phyloP scores from a whole-genome alignment of 2,329 filamentous ascomycete species.

The Chaetomium sp. region DNA sequence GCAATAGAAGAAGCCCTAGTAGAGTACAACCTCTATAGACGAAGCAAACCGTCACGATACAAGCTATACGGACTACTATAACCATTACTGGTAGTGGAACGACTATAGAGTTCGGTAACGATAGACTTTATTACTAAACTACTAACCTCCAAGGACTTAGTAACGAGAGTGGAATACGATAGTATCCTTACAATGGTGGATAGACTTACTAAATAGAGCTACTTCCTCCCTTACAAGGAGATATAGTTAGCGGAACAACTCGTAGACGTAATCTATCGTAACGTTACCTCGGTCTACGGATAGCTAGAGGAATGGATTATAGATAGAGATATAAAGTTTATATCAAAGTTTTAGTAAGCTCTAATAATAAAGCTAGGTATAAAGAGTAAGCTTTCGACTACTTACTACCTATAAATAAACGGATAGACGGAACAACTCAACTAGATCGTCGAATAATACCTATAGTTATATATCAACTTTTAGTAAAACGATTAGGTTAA shows the following conservation, averaged over 20 bases:
- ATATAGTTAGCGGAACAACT: neutral
- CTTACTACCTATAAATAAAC: constrained; percentile 25
- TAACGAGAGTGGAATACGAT: too few relatives aligned
- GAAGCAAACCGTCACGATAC: too few relatives aligned
- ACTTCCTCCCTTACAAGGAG: too few relatives aligned
- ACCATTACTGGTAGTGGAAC: too few relatives aligned
- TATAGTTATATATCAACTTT: constrained; percentile 26
- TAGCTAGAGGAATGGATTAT: neutral
- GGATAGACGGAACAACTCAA: constrained; percentile 12
- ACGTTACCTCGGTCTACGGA: neutral
- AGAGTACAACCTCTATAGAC: too few relatives aligned
- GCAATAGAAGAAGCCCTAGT: too few relatives aligned
- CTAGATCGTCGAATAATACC: constrained; percentile 20
- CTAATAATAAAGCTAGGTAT: constrained; percentile 3
- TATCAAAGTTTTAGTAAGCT: neutral
- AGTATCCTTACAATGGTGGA: too few relatives aligned
- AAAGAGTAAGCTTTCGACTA: constrained; percentile 20
- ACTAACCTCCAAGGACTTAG: too few relatives aligned
- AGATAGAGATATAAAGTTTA: neutral
- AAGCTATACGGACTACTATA: too few relatives aligned
- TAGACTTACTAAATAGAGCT: too few relatives aligned
- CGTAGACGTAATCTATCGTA: neutral
- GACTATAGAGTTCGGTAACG: too few relatives aligned
- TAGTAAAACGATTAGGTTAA: constrained; percentile 20
- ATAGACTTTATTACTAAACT: too few relatives aligned